Conservation (phyloP, 1,284 basidiomycete genomes). For the Crucibulum parvulum region DNA sequence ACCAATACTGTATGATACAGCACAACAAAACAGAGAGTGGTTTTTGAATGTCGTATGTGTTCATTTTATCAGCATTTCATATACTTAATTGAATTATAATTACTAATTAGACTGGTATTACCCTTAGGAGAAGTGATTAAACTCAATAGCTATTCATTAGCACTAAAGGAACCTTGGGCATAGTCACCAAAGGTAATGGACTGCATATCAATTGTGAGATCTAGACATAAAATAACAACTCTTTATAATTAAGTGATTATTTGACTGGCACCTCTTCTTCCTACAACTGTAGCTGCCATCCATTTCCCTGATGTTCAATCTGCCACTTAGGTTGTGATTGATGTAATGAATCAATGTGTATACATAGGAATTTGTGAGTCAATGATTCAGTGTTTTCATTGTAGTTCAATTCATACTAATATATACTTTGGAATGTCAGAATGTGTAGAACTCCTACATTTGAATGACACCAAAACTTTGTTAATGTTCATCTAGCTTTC, state of each 20-base stretch:
- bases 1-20: conserved; percentile 92
- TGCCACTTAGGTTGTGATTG: conserved; percentile 78
- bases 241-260: conserved; percentile 73
- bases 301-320: conserved; percentile 71
- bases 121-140: conserved; percentile 94
- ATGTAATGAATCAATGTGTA: conserved; percentile 79
- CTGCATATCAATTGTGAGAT: not conserved
- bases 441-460: conserved; percentile 84
- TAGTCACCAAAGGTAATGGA: conserved; percentile 82
- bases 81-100: not conserved
- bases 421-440: conserved; percentile 37
- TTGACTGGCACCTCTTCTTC: conserved; percentile 79
- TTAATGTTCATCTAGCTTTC: conserved; percentile 83
- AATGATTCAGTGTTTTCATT: not conserved
- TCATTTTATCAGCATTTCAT: not conserved
- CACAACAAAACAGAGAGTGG: conserved; percentile 85
- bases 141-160: conserved; percentile 96
- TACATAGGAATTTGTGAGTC: conserved; percentile 72
- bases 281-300: conserved; percentile 74
- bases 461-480: conserved; percentile 66
- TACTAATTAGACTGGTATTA: conserved; percentile 82
- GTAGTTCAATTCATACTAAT: not conserved
- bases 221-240: not conserved
- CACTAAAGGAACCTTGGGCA: conserved; percentile 94
- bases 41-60: conserved; percentile 76